Percentiles rank a stretch among this genome's conserved stretches.
Conservation (phyloP, 306 rosid species). For the Pterocarpus macrocarpus region DNA sequence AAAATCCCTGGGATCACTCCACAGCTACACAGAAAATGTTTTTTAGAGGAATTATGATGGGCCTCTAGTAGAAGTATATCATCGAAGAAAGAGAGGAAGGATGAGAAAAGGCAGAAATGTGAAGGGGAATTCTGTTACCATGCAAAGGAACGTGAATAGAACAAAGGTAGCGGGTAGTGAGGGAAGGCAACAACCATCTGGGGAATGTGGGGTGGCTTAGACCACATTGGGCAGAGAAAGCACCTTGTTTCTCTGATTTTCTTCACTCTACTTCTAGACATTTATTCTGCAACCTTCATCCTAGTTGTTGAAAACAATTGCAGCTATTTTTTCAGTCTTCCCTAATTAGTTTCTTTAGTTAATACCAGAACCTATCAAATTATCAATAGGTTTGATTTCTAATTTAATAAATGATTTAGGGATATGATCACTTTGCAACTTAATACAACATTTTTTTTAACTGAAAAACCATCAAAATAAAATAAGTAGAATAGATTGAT, state of each 20-base stretch:
- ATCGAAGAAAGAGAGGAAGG: not conserved
- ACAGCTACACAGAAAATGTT: conserved; percentile 7
- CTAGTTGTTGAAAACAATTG: not conserved
- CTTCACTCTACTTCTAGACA: not conserved
- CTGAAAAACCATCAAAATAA: conserved; percentile 6
- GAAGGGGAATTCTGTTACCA: not conserved
- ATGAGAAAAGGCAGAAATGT: not conserved
- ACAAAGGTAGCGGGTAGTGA: too few relatives aligned
- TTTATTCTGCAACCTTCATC: not conserved
- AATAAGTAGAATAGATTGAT: conserved; percentile 6
- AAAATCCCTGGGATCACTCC: conserved; percentile 3
- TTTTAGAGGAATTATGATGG: not conserved
- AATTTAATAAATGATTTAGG: conserved; percentile 3
- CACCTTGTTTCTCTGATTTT: not conserved
- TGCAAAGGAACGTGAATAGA: not conserved
- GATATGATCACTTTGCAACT: conserved; percentile 14
- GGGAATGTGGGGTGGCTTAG: not conserved
- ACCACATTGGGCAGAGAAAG: not conserved
- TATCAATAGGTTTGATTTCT: conserved; percentile 32
- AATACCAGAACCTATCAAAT: not conserved
- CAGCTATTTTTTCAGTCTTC: not conserved
- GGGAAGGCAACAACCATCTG: not conserved
- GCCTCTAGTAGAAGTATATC: not conserved
- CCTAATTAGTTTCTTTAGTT: not conserved
- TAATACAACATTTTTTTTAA: not conserved